These are phyloP conservation scores for Pythium vanterpoolii DNA, from an alignment of 352 stramenopile species.

Conservation along the genomic window DNA sequence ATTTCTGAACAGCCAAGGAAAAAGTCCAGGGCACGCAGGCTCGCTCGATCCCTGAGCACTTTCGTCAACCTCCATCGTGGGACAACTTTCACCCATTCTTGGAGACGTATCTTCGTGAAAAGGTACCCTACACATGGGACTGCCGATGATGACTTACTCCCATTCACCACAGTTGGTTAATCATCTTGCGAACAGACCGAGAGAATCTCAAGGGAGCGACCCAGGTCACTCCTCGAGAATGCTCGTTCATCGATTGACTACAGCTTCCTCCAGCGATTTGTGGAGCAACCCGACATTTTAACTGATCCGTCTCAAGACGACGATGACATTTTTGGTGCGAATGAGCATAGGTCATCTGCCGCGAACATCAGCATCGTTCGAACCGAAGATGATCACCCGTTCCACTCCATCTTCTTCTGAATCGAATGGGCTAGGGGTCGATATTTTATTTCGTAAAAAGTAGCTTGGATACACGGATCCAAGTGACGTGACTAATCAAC, in stretches of 20 bases:
- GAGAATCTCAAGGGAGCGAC: background rate
- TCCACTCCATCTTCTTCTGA: constrained; percentile 22
- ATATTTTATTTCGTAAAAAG: constrained; percentile 13
- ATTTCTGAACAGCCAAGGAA: background rate
- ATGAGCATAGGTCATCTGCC: background rate
- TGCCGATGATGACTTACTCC: background rate
- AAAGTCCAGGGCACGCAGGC: background rate
- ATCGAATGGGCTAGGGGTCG: constrained; percentile 5
- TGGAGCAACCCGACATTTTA: background rate
- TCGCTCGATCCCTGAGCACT: background rate
- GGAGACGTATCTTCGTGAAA: constrained; percentile 6
- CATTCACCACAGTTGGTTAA: background rate
- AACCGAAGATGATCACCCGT: constrained; percentile 8
- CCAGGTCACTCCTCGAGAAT: background rate
- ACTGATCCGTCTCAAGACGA: background rate
- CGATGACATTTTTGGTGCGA: background rate
- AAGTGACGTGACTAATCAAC: background rate
- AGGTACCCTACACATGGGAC: background rate
- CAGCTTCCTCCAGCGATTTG: constrained; percentile 2
- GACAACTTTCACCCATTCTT: constrained; percentile 7
- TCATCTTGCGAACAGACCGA: background rate
- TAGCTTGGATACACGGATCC: background rate
- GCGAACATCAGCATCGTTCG: background rate
- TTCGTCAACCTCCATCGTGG: background rate
- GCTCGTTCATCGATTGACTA: constrained; percentile 14